Evolutionary conservation across 768 basidiomycete genomes (phyloP).

Genomic region (Galerina marginata): DNA sequence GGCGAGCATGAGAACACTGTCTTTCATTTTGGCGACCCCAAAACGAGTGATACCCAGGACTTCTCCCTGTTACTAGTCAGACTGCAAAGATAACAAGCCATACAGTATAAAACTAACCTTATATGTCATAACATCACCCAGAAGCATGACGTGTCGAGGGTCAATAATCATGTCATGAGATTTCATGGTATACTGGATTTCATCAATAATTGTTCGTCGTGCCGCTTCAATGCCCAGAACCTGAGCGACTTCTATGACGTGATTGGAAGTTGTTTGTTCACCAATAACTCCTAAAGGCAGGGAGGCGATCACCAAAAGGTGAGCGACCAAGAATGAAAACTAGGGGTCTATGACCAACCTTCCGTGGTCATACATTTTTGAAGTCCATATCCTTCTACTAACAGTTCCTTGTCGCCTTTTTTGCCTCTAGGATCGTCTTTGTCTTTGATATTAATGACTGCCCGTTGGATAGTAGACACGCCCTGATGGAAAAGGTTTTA

Average conservation of each 20-base stretch:
- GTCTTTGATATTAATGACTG: conserved; percentile 95
- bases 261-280: conserved; percentile 91
- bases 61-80: conserved; percentile 69
- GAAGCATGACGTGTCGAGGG: conserved; percentile 96
- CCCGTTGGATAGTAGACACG: conserved; percentile 84
- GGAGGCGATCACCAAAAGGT: not conserved
- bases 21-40: conserved; percentile 99
- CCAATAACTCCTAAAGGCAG: conserved; percentile 84
- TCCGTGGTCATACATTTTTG: conserved; percentile 97
- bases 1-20: conserved; percentile 97
- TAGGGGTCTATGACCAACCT: conserved; percentile 52
- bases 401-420: conserved; percentile 87
- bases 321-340: conserved; percentile 1
- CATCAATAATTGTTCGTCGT: conserved; percentile 90
- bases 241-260: conserved; percentile 93
- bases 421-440: conserved; percentile 79
- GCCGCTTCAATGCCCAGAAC: conserved; percentile 99
- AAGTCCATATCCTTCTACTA: conserved; percentile 97
- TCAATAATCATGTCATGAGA: conserved; percentile 99
- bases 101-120: conserved; percentile 59
- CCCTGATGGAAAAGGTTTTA: conserved; percentile 54
- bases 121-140: conserved; percentile 98
- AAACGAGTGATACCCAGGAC: conserved; percentile 98
- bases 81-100: not conserved
- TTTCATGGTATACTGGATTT: conserved; percentile 97